Conservation (phyloP, 441 rosid genomes). For the Jatropha multifida region DNA sequence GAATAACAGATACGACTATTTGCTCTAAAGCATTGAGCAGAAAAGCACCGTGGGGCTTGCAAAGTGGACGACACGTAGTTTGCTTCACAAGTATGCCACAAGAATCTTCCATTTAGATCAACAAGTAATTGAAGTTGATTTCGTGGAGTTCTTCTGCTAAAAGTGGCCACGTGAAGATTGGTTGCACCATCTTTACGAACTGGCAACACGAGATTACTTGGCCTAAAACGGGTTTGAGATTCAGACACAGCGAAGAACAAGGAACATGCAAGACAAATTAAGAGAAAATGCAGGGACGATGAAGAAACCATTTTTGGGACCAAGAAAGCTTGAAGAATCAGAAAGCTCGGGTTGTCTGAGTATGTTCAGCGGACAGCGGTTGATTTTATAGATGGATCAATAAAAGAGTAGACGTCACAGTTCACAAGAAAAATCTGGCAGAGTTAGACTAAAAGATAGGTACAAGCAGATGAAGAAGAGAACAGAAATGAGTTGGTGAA, state of each 20-base stretch:
- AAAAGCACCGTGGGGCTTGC: conserved; percentile 28
- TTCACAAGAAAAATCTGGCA: conserved; percentile 12
- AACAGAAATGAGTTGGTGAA: conserved; percentile 21
- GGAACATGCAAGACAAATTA: conserved; percentile 2
- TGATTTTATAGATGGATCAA: background rate
- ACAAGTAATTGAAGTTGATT: conserved; percentile 20
- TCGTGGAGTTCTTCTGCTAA: conserved; percentile 26
- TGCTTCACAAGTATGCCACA: conserved; percentile 32
- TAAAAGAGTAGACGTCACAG: background rate
- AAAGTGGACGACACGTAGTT: conserved; percentile 29
- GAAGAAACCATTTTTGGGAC: conserved; percentile 22
- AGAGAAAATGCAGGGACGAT: conserved; percentile 8
- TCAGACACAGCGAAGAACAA: conserved; percentile 6
- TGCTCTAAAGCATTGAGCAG: conserved; percentile 32
- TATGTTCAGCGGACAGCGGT: background rate
- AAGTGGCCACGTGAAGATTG: conserved; percentile 27
- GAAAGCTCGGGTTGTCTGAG: conserved; percentile 13
- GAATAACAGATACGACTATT: conserved; percentile 15
- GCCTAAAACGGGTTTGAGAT: conserved; percentile 13
- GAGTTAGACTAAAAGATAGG: conserved; percentile 6
- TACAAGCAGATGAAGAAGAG: background rate
- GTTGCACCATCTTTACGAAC: conserved; percentile 26
- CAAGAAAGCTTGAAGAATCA: background rate
- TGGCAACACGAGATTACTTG: conserved; percentile 24
- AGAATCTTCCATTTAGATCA: conserved; percentile 29